Evolutionary conservation across 1,139 yeast genomes (phyloP).

Genomic region (Zhuliangozyma blackwelliae): DNA sequence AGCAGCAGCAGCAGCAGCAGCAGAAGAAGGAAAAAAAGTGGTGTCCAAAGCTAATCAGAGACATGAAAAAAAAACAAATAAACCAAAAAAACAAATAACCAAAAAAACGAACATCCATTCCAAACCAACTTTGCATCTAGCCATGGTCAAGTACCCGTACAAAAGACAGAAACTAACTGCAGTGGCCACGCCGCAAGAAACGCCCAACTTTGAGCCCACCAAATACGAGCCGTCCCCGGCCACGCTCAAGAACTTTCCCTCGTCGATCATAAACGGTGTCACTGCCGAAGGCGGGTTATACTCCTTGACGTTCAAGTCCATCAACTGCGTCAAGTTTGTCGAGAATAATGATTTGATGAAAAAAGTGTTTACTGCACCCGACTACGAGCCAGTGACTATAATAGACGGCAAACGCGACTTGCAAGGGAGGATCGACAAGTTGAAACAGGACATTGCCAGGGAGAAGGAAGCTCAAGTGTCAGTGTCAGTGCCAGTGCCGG

Average conservation of each 20-base stretch:
- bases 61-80: too few species aligned
- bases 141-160: constrained; percentile 1
- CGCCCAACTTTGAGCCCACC: constrained; percentile 18
- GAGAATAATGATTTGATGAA: constrained; percentile 35
- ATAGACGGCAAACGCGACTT: constrained; percentile 18
- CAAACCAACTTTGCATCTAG: too few species aligned
- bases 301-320: constrained; percentile 41
- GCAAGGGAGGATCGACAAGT: constrained; percentile 11
- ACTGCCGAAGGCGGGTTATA: constrained; percentile 43
- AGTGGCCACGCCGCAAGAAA: neutral
- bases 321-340: constrained; percentile 34
- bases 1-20: too few species aligned
- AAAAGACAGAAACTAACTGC: constrained; percentile 2
- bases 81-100: too few species aligned
- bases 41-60: too few species aligned
- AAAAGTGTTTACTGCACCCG: constrained; percentile 9
- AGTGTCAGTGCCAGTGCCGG: too few species aligned
- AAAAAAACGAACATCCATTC: too few species aligned
- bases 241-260: constrained; percentile 32
- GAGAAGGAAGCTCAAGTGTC: too few species aligned
- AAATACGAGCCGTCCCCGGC: constrained; percentile 32
- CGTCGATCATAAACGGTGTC: constrained; percentile 41
- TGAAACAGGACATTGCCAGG: constrained; percentile 20
- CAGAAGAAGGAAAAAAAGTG: too few species aligned
- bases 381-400: constrained; percentile 17